Evolutionary conservation across 2,329 filamentous ascomycete species (phyloP).

Genomic region (Raffaelea deltoideospora): DNA sequence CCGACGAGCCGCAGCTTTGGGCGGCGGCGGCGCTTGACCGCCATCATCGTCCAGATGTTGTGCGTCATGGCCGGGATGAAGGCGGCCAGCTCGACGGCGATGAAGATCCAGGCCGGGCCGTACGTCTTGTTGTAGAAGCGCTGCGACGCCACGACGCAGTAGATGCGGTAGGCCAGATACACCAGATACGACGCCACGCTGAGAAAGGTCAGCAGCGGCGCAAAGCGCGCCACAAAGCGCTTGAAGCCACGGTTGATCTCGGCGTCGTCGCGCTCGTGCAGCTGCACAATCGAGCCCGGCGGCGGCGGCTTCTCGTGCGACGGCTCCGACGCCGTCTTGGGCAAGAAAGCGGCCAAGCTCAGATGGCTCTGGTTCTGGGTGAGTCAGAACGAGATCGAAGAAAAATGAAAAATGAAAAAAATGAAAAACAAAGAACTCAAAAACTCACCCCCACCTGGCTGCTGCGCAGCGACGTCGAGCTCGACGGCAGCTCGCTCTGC

Average conservation of each 20-base stretch:
- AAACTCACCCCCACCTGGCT: conserved; percentile 1
- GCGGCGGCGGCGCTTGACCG: conserved; percentile 20
- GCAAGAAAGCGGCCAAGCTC: conserved; percentile 24
- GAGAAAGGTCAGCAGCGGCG: conserved; percentile 23
- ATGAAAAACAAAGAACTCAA: no score
- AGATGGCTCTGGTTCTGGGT: conserved; percentile 25
- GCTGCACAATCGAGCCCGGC: conserved; percentile 19
- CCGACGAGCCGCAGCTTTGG: conserved; percentile 37
- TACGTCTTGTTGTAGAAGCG: conserved; percentile 22
- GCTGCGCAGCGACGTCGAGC: conserved; percentile 6
- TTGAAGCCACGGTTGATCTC: conserved; percentile 26
- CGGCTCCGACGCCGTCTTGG: conserved; percentile 13
- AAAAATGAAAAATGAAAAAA: no score
- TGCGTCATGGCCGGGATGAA: conserved; percentile 10
- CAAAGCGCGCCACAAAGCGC: conserved; percentile 20
- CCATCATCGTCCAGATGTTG: conserved; percentile 11
- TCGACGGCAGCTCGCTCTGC: conserved; percentile 6
- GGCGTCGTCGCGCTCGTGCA: conserved; percentile 27
- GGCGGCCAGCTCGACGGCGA: conserved; percentile 11
- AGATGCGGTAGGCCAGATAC: conserved; percentile 37
- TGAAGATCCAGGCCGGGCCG: conserved; percentile 16
- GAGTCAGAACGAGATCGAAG: background rate
- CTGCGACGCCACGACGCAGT: conserved; percentile 36
- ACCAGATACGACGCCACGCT: conserved; percentile 20
- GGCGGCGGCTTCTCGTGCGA: conserved; percentile 18